A percentile compares a stretch with the other conserved stretches of the same genome.
Evolutionary conservation across 176 grass and related monocot species (phyloP).

Genomic region (bread wheat (Triticum aestivum)): DNA sequence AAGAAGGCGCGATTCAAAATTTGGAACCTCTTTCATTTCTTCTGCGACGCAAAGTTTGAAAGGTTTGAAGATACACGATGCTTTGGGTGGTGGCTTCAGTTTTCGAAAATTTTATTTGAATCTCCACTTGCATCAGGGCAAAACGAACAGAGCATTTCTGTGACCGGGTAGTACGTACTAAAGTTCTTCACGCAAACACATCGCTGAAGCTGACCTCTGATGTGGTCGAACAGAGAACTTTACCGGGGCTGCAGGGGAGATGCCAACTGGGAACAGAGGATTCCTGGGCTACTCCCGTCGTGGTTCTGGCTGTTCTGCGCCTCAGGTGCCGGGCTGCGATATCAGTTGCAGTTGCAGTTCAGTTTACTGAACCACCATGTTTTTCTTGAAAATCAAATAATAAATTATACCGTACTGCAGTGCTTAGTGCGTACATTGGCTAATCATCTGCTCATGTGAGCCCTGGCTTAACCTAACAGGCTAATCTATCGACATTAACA

Average conservation of each 20-base stretch:
- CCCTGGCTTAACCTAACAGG: too few species aligned
- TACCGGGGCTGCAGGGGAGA: neutral
- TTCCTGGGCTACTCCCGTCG: conserved; percentile 63
- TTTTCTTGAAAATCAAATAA: too few species aligned
- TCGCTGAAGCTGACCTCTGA: too few species aligned
- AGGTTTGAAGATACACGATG: neutral
- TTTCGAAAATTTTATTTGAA: neutral
- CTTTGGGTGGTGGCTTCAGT: neutral
- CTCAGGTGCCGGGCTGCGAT: too few species aligned
- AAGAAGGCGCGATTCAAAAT: too few species aligned
- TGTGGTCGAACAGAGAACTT: neutral
- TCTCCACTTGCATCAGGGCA: neutral
- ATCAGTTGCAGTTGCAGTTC: neutral
- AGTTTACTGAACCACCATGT: too few species aligned
- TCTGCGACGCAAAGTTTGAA: neutral
- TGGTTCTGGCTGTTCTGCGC: neutral
- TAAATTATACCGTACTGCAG: too few species aligned
- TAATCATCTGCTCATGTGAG: too few species aligned
- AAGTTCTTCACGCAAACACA: too few species aligned
- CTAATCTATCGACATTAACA: too few species aligned
- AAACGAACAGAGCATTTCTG: neutral
- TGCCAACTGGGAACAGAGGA: conserved; percentile 47
- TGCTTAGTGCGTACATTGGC: too few species aligned
- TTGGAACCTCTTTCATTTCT: neutral
- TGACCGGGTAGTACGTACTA: too few species aligned